These are phyloP conservation scores for Rubia peregrina DNA, from an alignment of 305 asterid species.

Conservation along the genomic window DNA sequence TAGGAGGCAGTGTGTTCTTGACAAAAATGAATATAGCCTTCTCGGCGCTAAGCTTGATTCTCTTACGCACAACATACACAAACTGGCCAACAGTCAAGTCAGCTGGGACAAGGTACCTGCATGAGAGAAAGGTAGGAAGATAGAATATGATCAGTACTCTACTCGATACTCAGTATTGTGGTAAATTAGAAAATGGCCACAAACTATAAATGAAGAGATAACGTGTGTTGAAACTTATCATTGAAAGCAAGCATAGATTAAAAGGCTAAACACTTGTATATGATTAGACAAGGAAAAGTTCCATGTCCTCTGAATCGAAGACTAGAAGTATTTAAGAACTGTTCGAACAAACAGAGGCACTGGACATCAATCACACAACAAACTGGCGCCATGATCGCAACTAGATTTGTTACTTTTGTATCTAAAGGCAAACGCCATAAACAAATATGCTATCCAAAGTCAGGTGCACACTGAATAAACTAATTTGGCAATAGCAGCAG, in stretches of 20 bases:
- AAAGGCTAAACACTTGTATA: neutral
- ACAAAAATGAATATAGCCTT: slow-evolving; percentile 31
- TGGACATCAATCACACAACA: neutral
- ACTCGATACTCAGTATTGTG: neutral
- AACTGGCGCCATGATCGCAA: neutral
- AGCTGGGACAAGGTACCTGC: slow-evolving; percentile 34
- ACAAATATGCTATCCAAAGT: neutral
- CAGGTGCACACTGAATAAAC: no score
- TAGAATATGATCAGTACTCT: no score
- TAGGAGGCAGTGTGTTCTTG: slow-evolving; percentile 27
- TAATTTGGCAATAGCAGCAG: no score
- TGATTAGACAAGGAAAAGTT: neutral
- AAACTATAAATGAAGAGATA: neutral
- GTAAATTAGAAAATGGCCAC: neutral
- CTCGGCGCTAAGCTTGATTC: slow-evolving; percentile 33
- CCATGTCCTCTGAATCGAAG: neutral
- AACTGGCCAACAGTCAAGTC: slow-evolving; percentile 33
- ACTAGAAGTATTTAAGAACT: neutral
- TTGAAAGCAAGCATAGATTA: neutral
- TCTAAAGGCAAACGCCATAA: neutral
- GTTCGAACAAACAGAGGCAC: neutral
- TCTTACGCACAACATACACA: slow-evolving; percentile 32
- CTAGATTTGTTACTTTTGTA: neutral
- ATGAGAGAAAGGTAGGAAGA: neutral
- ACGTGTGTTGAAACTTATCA: neutral